Evolutionary conservation across 768 basidiomycete species (phyloP).

Genomic region (Pleurotus salmoneostramineus): DNA sequence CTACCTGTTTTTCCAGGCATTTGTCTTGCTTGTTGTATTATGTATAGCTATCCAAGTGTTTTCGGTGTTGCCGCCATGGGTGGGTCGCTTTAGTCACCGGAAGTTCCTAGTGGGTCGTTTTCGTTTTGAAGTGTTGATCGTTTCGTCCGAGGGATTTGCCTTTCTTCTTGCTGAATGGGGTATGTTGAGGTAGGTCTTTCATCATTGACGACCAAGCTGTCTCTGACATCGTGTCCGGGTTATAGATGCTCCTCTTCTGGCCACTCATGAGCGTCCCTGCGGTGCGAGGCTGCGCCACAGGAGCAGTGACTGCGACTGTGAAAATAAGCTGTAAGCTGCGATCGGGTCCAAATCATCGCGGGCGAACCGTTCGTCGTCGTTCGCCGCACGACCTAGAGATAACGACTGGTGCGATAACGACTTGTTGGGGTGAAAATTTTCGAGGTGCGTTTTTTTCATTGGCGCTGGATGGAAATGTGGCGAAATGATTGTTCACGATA

Average conservation of each 20-base stretch:
- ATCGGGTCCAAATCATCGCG: too few species aligned
- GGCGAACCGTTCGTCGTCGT: neutral
- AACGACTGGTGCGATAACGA: neutral
- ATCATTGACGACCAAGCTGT: neutral
- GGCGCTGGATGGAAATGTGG: neutral
- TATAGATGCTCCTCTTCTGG: neutral
- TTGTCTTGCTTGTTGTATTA: neutral
- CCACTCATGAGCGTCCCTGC: neutral
- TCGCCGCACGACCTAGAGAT: neutral
- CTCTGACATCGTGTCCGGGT: neutral
- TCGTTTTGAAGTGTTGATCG: neutral
- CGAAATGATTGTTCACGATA: neutral
- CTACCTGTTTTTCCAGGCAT: neutral
- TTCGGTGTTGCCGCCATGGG: neutral
- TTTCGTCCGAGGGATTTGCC: neutral
- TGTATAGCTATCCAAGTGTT: neutral
- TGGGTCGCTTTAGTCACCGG: neutral
- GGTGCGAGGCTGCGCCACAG: neutral
- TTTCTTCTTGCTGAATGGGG: neutral
- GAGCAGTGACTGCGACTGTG: neutral
- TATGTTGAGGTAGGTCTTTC: neutral
- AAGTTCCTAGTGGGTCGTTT: neutral
- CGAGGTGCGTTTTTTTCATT: neutral
- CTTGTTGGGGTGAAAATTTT: neutral
- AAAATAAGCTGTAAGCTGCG: too few species aligned